Base-by-base conservation (phyloP, 2,329 filamentous ascomycete species). In the Colletotrichum aenigma region DNA sequence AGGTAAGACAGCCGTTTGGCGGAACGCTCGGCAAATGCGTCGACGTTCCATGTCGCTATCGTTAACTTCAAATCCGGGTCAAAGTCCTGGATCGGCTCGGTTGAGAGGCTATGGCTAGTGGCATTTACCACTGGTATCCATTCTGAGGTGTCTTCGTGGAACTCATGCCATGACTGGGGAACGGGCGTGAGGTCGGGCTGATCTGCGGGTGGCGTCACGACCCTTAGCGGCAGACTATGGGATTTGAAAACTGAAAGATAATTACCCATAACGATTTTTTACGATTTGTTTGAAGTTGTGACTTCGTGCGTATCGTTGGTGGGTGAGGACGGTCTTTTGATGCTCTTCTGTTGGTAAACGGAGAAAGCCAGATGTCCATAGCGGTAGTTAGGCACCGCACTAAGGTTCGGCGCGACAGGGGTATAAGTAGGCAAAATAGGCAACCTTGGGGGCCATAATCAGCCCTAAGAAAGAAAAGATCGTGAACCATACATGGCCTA, bases 1-100 rank as follows among this genome's bases (percentile, higher is more conserved):
- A 86, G 18, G 73, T 60, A 16, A 81, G 77, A 21, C 83, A 81
- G 8, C 66, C 58, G 18, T 71, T 70, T 10, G 78, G 76, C 6
- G 30, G 30, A 3, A 16, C 21, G 7, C 18, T 48, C 43, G 43
- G 36, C 36, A 15, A 61, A 32, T 6, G 38, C 30, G 13, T 72
- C 38, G 7, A 75, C 69, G 12, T 75, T 75, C 73, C 73, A 75
- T 9, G 73, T 72, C 15, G 69, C 73, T 6, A 75, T 38, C 13
- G 65, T 66, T 6, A 75, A 26, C n/a, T 13, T 8, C 15, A 16
- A 9, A 21, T 24, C 28, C 3, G 16, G 12, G 8, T 34, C 66
- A 21, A 26, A 15, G 26, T 10, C 30, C 15, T 18, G 6, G 2
- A 13, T 52, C 3, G 16, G 3, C 9, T 7, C n/a, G 15, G 13